Percentiles rank a stretch among this genome's conserved stretches.
phyloP scores from a whole-genome alignment of 208 protist genomes.

The Crithidia fasciculata region DNA sequence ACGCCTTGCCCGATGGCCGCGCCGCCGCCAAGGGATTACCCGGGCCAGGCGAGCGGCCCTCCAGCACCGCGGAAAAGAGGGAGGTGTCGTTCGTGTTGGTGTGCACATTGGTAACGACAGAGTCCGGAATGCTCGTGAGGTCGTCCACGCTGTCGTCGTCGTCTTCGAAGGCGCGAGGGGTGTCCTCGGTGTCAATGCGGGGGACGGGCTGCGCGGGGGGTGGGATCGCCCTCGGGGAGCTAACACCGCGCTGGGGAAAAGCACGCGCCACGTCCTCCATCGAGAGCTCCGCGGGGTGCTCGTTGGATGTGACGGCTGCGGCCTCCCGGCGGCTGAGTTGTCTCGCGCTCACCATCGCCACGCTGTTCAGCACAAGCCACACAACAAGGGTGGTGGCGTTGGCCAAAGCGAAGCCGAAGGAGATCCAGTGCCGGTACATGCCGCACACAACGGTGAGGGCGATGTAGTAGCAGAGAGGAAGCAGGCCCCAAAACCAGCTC shows the following conservation, averaged over 20 bases:
- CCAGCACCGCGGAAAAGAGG: neutral
- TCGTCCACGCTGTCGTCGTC: conserved; percentile 9
- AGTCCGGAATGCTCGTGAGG: conserved; percentile 31
- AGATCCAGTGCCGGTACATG: conserved; percentile 36
- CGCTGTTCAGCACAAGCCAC: conserved; percentile 21
- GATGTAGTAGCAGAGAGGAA: conserved; percentile 47
- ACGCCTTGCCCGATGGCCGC: too few species aligned
- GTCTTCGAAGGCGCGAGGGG: neutral
- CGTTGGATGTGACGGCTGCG: neutral
- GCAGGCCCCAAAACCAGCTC: conserved; percentile 26
- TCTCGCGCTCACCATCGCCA: conserved; percentile 16
- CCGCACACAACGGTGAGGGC: conserved; percentile 38
- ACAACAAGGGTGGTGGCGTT: conserved; percentile 17
- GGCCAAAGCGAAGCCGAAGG: conserved; percentile 32
- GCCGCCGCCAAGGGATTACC: neutral
- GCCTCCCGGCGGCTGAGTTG: neutral
- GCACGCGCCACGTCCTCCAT: too few species aligned
- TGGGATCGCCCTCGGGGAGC: neutral
- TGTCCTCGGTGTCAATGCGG: neutral
- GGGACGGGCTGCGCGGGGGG: neutral
- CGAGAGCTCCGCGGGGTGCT: neutral
- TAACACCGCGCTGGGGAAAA: too few species aligned
- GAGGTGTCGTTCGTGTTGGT: neutral
- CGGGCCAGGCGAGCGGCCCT: neutral
- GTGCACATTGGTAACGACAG: neutral